phyloP scores from a whole-genome alignment of 257 asterid species.

The Rehmannia glutinosa region DNA sequence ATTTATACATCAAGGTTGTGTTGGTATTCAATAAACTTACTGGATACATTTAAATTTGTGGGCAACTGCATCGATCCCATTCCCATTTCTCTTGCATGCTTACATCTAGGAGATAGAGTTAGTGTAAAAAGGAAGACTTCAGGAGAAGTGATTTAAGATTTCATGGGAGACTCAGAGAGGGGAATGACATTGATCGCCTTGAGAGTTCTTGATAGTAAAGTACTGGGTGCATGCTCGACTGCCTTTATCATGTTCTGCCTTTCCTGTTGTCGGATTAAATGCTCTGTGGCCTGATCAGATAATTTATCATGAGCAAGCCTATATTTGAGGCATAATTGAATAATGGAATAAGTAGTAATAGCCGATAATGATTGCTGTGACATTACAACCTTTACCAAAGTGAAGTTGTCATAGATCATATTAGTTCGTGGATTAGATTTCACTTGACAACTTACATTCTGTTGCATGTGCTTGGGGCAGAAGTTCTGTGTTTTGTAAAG shows the following conservation, averaged over 20 bases:
- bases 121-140: no score
- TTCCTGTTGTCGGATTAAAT: not conserved
- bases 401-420: not conserved
- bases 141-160: no score
- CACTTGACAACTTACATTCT: not conserved
- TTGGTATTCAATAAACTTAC: not conserved
- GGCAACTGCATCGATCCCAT: no score
- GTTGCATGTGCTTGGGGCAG: not conserved
- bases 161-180: not conserved
- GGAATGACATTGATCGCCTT: not conserved
- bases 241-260: not conserved
- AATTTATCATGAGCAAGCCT: not conserved
- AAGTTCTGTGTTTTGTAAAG: not conserved
- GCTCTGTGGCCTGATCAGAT: not conserved
- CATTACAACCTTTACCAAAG: not conserved
- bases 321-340: no score
- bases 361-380: not conserved
- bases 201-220: not conserved
- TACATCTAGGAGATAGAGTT: no score
- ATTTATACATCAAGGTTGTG: not conserved
- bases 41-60: no score
- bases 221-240: not conserved
- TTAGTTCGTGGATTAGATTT: not conserved
- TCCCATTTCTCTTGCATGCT: no score
- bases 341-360: no score